Conservation (phyloP, 208 protist genomes). For the Lotmaria passim region DNA sequence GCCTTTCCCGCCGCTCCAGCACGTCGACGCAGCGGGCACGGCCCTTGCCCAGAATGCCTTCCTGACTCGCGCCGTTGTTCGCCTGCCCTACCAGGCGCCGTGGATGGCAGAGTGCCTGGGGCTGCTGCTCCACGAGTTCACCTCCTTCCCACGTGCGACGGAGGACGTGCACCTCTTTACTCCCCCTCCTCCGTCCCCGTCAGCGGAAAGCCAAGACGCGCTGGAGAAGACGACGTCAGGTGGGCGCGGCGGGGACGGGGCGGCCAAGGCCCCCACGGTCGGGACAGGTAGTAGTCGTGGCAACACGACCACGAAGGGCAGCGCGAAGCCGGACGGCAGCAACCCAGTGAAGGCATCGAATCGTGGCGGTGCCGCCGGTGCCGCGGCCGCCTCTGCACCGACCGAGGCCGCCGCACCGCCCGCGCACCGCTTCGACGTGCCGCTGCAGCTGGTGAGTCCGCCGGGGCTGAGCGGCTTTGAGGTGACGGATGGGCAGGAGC, state of each 20-base stretch:
- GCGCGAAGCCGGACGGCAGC: not conserved
- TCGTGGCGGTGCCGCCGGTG: constrained; percentile 17
- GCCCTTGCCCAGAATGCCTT: constrained; percentile 37
- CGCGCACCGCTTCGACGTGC: constrained; percentile 43
- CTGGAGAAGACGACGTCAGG: constrained; percentile 13
- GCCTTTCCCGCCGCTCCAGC: constrained; percentile 52
- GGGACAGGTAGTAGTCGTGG: not conserved
- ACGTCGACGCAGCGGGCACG: constrained; percentile 59
- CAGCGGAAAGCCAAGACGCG: constrained; percentile 10
- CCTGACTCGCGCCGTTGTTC: constrained; percentile 68
- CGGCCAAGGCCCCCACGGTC: not conserved
- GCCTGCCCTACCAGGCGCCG: constrained; percentile 67
- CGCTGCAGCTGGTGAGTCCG: constrained; percentile 72
- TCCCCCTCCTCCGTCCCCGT: constrained; percentile 27
- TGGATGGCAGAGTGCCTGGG: constrained; percentile 55
- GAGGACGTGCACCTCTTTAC: constrained; percentile 46
- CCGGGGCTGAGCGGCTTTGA: constrained; percentile 87
- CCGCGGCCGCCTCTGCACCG: constrained; percentile 3
- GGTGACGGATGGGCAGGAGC: constrained; percentile 73
- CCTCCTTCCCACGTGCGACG: constrained; percentile 23
- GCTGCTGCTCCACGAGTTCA: constrained; percentile 47
- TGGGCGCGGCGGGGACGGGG: not conserved
- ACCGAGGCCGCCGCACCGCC: constrained; percentile 21
- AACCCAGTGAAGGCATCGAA: constrained; percentile 1
- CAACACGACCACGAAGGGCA: not conserved